Percentiles rank a stretch among this genome's conserved stretches.
Evolutionary conservation across 1,284 basidiomycete species (phyloP).

Genomic region (Trichosporon sp.): DNA sequence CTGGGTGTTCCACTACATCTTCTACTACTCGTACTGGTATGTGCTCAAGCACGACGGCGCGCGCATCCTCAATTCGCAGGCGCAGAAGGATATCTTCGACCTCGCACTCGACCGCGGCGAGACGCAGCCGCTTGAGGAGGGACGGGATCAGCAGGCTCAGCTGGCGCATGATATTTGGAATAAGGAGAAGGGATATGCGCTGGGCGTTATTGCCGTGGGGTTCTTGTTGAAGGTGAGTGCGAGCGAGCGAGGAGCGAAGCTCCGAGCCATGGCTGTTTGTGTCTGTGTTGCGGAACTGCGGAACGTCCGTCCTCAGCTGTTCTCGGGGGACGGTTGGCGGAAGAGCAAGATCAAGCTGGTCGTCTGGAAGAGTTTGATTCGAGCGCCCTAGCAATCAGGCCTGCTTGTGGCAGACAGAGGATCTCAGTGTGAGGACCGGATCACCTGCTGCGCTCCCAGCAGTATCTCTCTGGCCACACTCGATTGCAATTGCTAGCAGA

Average conservation of each 20-base stretch:
- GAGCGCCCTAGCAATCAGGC: too few species aligned
- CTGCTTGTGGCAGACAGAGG: too few species aligned
- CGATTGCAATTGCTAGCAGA: too few species aligned
- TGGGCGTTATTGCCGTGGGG: slow-evolving; percentile 65
- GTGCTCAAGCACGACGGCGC: slow-evolving; percentile 85
- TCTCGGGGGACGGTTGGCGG: too few species aligned
- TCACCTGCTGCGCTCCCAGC: too few species aligned
- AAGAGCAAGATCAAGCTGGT: too few species aligned
- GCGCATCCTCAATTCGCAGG: slow-evolving; percentile 69
- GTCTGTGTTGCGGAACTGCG: not conserved
- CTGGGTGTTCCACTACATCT: slow-evolving; percentile 86
- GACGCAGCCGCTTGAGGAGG: slow-evolving; percentile 46
- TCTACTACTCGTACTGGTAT: slow-evolving; percentile 83
- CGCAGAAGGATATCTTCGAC: slow-evolving; percentile 72
- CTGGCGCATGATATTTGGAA: slow-evolving; percentile 77
- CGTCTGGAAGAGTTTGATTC: too few species aligned
- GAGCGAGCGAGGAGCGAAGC: not conserved
- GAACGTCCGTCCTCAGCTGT: too few species aligned
- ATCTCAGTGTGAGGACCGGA: too few species aligned
- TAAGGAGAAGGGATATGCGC: slow-evolving; percentile 76
- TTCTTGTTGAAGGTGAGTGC: slow-evolving; percentile 79
- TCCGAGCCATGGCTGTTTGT: not conserved
- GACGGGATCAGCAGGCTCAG: slow-evolving; percentile 53
- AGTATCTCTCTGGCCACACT: too few species aligned
- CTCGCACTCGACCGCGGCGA: slow-evolving; percentile 44